Percentiles rank a stretch among this genome's conserved stretches.
Conservation (phyloP, 208 protist genomes). For the Strigomonas oncopelti region DNA sequence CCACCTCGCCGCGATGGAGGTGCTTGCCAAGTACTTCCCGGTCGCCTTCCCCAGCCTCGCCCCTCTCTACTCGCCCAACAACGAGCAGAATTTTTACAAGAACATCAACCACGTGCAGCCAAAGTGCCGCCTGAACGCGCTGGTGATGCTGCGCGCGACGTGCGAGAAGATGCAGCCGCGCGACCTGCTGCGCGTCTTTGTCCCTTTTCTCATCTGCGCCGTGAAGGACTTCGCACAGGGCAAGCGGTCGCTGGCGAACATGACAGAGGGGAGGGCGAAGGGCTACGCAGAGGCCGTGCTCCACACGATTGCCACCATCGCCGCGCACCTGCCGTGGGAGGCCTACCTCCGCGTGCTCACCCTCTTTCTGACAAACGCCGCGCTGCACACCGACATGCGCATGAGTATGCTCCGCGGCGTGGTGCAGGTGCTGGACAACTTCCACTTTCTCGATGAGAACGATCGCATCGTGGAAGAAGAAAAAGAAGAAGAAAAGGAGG, state of each 20-base stretch:
- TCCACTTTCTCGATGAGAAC: slow-evolving; percentile 71
- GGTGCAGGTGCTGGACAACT: slow-evolving; percentile 82
- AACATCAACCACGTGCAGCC: slow-evolving; percentile 85
- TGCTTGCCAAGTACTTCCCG: slow-evolving; percentile 59
- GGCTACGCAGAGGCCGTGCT: slow-evolving; percentile 83
- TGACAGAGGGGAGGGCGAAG: slow-evolving; percentile 77
- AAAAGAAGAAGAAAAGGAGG: background rate
- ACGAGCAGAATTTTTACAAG: slow-evolving; percentile 75
- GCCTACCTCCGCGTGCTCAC: slow-evolving; percentile 84
- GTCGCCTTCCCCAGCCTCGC: slow-evolving; percentile 67
- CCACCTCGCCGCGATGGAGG: slow-evolving; percentile 73
- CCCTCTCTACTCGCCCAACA: slow-evolving; percentile 66
- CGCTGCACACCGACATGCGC: slow-evolving; percentile 54
- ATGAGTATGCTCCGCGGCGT: slow-evolving; percentile 83
- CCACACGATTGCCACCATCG: slow-evolving; percentile 63
- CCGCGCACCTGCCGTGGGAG: slow-evolving; percentile 76
- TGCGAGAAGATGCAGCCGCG: slow-evolving; percentile 54
- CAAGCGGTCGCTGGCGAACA: slow-evolving; percentile 71
- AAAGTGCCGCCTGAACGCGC: slow-evolving; percentile 74
- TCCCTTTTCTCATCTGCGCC: slow-evolving; percentile 78
- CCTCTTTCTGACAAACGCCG: slow-evolving; percentile 75
- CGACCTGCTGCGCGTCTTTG: slow-evolving; percentile 81
- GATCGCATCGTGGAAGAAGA: slow-evolving; percentile 16
- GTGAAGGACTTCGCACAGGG: slow-evolving; percentile 87
- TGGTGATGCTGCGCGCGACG: slow-evolving; percentile 56